These are phyloP conservation scores for Syncephalastrum sp. DNA, from an alignment of 371 early-diverging fungal genomes.

Conservation along the genomic window DNA sequence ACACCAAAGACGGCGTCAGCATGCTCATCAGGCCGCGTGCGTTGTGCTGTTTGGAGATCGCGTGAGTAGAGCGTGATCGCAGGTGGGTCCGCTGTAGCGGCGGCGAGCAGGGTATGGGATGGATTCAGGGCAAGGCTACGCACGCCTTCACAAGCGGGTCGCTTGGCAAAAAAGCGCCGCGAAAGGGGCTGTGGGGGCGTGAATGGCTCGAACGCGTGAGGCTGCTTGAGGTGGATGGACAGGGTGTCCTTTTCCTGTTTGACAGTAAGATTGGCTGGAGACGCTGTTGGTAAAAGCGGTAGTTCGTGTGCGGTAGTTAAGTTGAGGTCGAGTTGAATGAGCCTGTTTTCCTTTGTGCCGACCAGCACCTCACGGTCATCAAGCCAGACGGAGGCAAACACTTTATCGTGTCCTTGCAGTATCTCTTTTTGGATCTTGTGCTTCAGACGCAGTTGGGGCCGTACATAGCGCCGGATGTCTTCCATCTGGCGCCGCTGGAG, in stretches of 20 bases:
- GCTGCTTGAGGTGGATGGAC: slow-evolving; percentile 30
- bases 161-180: slow-evolving; percentile 4
- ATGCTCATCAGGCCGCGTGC: slow-evolving; percentile 40
- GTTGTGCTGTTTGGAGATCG: neutral
- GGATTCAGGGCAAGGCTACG: slow-evolving; percentile 65
- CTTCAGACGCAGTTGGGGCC: no score
- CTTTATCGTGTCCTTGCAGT: slow-evolving; percentile 48
- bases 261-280: neutral
- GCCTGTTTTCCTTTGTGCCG: slow-evolving; percentile 66
- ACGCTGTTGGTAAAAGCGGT: neutral
- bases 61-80: slow-evolving; percentile 49
- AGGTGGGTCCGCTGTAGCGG: slow-evolving; percentile 57
- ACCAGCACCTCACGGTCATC: slow-evolving; percentile 45
- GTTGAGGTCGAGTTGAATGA: slow-evolving; percentile 12
- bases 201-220: slow-evolving; percentile 19
- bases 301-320: neutral
- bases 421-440: no score
- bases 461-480: no score
- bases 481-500: no score
- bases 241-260: neutral
- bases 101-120: slow-evolving; percentile 57
- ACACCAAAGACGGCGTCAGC: slow-evolving; percentile 65
- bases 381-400: slow-evolving; percentile 62
- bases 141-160: slow-evolving; percentile 48
- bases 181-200: slow-evolving; percentile 3